phyloP scores from a whole-genome alignment of 176 grass and related monocot genomes.

The Aegilops bicornis region DNA sequence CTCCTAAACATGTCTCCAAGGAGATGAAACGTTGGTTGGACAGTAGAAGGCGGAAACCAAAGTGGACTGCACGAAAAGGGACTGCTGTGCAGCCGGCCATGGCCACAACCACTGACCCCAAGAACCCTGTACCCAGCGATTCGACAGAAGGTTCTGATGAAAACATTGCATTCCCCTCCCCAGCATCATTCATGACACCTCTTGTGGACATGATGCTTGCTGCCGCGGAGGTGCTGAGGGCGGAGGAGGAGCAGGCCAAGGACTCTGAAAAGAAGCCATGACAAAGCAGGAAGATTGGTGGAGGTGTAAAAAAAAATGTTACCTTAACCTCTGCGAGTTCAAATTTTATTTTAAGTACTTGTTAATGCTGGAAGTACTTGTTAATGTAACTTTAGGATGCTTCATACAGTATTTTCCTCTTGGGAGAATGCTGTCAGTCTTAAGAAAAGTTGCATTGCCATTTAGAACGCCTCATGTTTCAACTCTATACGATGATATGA shows the following conservation, averaged over 20 bases:
- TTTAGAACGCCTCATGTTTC: not conserved
- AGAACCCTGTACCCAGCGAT: too few species aligned
- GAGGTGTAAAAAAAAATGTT: not conserved
- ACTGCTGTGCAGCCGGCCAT: too few species aligned
- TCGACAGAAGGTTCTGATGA: not conserved
- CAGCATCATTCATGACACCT: too few species aligned
- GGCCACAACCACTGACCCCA: too few species aligned
- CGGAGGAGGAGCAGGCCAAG: slow-evolving; percentile 29
- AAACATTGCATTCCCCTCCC: too few species aligned
- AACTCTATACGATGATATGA: not conserved
- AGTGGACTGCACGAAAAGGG: not conserved
- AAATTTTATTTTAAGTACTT: slow-evolving; percentile 3
- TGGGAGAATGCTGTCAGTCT: not conserved
- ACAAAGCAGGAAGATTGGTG: not conserved
- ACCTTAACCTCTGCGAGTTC: not conserved
- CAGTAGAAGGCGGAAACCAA: not conserved
- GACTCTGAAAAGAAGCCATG: not conserved
- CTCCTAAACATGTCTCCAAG: not conserved
- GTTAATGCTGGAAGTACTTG: not conserved
- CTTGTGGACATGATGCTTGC: not conserved
- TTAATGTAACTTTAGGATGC: slow-evolving; percentile 9
- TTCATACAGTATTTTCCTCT: not conserved
- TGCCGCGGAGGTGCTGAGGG: slow-evolving; percentile 22
- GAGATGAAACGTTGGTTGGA: not conserved
- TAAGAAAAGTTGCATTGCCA: not conserved